Conservation (phyloP, 768 basidiomycete species). For the Lactarius hengduanensis region DNA sequence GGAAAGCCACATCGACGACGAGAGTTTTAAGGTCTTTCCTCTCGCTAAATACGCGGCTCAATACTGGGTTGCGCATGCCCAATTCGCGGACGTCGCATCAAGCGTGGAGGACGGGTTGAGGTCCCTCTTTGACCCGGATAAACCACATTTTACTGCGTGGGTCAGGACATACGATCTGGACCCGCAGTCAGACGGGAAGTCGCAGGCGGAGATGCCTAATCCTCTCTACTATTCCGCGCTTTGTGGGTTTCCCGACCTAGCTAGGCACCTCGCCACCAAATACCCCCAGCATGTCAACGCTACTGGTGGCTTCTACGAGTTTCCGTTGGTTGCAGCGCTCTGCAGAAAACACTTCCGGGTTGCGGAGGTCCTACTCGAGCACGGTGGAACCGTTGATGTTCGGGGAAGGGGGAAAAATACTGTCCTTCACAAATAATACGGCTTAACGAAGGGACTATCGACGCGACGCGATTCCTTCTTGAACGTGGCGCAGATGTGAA, state of each 20-base stretch:
- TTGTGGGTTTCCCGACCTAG: background rate
- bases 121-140: conserved; percentile 8
- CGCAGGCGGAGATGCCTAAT: background rate
- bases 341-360: background rate
- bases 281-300: conserved; percentile 5
- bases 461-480: background rate
- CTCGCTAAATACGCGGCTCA: background rate
- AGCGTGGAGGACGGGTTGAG: background rate
- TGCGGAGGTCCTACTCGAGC: background rate
- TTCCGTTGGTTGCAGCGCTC: background rate
- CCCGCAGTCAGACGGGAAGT: background rate
- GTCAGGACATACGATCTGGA: conserved; percentile 5
- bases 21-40: background rate
- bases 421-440: background rate
- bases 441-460: background rate
- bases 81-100: conserved; percentile 2
- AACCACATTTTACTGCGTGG: conserved; percentile 7
- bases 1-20: background rate
- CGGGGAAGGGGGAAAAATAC: background rate
- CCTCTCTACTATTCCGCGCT: conserved; percentile 4
- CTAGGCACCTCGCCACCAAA: background rate
- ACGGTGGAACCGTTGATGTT: background rate
- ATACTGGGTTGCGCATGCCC: background rate
- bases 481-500: background rate
- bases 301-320: background rate